A percentile compares a stretch with the other conserved stretches of the same genome.
Conservation (phyloP, 495 filamentous ascomycete genomes). For the Penicillium odoratum region DNA sequence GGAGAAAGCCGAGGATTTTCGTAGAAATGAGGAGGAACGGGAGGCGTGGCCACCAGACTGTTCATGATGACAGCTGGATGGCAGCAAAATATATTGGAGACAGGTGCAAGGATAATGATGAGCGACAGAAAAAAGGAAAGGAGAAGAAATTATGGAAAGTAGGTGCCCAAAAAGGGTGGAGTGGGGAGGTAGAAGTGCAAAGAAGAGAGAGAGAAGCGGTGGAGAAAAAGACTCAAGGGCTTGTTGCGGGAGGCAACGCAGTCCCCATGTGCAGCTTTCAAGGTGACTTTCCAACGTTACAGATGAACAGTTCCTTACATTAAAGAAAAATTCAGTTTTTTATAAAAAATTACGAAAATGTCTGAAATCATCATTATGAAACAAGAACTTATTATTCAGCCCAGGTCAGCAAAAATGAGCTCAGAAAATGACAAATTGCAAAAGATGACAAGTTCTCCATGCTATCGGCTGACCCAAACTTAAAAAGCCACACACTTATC, state of each 20-base stretch:
- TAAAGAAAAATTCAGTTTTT: neutral
- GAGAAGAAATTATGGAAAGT: conserved; percentile 30
- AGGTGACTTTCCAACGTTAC: conserved; percentile 27
- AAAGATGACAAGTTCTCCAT: conserved; percentile 1
- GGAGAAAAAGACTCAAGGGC: conserved; percentile 26
- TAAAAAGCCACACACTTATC: neutral
- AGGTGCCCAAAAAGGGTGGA: conserved; percentile 36
- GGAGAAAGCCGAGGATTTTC: conserved; percentile 68
- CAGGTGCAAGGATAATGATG: conserved; percentile 15
- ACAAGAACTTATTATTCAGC: neutral
- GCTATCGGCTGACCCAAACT: conserved; percentile 1
- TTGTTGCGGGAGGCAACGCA: conserved; percentile 49
- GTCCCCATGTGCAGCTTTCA: conserved; percentile 30
- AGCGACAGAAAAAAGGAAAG: conserved; percentile 12
- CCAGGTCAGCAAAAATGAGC: neutral
- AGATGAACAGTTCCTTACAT: conserved; percentile 24
- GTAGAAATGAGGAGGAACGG: conserved; percentile 77
- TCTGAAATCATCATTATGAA: neutral
- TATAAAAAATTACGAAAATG: neutral
- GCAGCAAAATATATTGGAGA: conserved; percentile 16
- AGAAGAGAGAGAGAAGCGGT: conserved; percentile 43
- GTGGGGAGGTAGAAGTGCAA: conserved; percentile 41
- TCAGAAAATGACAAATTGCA: neutral
- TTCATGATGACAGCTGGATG: conserved; percentile 58
- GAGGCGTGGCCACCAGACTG: conserved; percentile 61